A percentile compares a stretch with the other conserved stretches of the same genome.
phyloP scores from a whole-genome alignment of 1,139 yeast genomes.

The Suhomyces guaymorum region DNA sequence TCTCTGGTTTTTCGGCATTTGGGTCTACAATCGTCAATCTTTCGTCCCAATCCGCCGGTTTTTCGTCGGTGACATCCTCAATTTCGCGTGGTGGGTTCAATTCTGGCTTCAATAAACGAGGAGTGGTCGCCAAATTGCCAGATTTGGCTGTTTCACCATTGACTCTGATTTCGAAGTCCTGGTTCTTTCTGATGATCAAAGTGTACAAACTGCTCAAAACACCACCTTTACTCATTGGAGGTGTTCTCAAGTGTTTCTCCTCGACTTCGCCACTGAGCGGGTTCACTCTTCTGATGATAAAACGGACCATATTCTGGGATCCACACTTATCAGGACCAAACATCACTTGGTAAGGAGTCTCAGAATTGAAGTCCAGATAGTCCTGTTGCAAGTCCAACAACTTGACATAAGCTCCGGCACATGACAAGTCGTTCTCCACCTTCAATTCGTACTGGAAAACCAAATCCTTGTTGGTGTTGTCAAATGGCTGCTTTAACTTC shows the following conservation, averaged over 20 bases:
- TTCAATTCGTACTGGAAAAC: constrained; percentile 90
- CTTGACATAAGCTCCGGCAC: constrained; percentile 91
- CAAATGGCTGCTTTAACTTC: constrained; percentile 53
- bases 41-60: constrained; percentile 86
- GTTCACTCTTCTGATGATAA: constrained; percentile 63
- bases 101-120: constrained; percentile 57
- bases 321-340: constrained; percentile 97
- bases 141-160: constrained; percentile 73
- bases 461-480: constrained; percentile 59
- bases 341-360: constrained; percentile 80
- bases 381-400: constrained; percentile 53
- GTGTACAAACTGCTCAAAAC: constrained; percentile 72
- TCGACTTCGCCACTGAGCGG: constrained; percentile 57
- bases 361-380: constrained; percentile 50
- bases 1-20: constrained; percentile 64
- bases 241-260: constrained; percentile 66
- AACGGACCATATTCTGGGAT: constrained; percentile 71
- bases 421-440: constrained; percentile 69
- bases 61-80: constrained; percentile 58
- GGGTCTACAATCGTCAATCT: constrained; percentile 65
- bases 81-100: constrained; percentile 65
- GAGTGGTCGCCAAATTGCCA: constrained; percentile 59
- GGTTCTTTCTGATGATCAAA: constrained; percentile 61
- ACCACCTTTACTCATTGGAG: constrained; percentile 66
- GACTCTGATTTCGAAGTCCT: constrained; percentile 74